A percentile compares a stretch with the other conserved stretches of the same genome.
Evolutionary conservation across 495 filamentous ascomycete species (phyloP).

Genomic region (Platismatia glauca): DNA sequence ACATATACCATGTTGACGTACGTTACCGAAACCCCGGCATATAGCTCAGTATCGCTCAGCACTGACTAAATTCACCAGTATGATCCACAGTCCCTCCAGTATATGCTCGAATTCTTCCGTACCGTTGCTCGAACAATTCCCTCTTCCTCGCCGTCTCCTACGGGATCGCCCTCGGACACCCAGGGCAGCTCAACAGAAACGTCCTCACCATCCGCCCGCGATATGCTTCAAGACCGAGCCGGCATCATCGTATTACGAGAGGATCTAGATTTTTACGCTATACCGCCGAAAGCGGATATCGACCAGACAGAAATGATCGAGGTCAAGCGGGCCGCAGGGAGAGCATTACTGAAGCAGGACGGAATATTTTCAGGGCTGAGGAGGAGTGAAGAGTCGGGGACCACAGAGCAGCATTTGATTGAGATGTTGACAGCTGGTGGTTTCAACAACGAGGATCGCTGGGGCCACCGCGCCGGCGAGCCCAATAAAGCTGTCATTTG

Average conservation of each 20-base stretch:
- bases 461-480: slow-evolving; percentile 93
- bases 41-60: slow-evolving; percentile 27
- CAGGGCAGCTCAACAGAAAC: slow-evolving; percentile 57
- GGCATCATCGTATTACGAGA: slow-evolving; percentile 96
- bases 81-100: slow-evolving; percentile 89
- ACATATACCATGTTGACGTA: slow-evolving; percentile 95
- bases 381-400: slow-evolving; percentile 90
- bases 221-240: slow-evolving; percentile 79
- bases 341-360: slow-evolving; percentile 76
- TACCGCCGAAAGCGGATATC: slow-evolving; percentile 81
- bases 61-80: slow-evolving; percentile 58
- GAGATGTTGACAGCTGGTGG: slow-evolving; percentile 99
- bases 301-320: slow-evolving; percentile 87
- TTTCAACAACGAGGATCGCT: slow-evolving; percentile 89
- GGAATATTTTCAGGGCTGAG: slow-evolving; percentile 94
- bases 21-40: slow-evolving; percentile 34
- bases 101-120: slow-evolving; percentile 99
- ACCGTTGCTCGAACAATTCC: slow-evolving; percentile 91
- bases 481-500: slow-evolving; percentile 98
- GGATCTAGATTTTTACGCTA: slow-evolving; percentile 95
- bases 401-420: slow-evolving; percentile 96
- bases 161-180: slow-evolving; percentile 45
- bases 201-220: slow-evolving; percentile 58
- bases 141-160: slow-evolving; percentile 52
- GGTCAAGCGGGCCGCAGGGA: slow-evolving; percentile 88